These are phyloP conservation scores for Colletotrichum zoysiae DNA, from an alignment of 2,329 filamentous ascomycete genomes.

Conservation along the genomic window DNA sequence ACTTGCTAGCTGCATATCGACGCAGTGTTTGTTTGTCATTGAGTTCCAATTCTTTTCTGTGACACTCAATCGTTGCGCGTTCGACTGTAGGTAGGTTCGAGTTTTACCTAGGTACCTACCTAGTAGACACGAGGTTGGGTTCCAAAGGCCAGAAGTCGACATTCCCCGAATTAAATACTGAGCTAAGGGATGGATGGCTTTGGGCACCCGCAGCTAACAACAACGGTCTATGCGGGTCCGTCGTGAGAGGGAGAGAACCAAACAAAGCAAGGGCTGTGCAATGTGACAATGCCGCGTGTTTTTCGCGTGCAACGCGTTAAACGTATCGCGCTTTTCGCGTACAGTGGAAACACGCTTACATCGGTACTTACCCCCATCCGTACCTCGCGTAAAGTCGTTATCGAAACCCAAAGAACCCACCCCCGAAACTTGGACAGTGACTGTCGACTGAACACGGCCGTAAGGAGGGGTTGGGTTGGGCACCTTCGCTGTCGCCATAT, in stretches of 20 bases:
- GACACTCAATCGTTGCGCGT: neutral
- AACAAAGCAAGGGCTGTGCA: neutral
- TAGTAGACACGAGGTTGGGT: neutral
- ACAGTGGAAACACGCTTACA: neutral
- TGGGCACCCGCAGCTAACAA: neutral
- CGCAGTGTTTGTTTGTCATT: neutral
- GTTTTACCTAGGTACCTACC: neutral
- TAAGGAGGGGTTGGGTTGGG: too few species aligned
- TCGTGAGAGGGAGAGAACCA: neutral
- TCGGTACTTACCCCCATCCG: too few species aligned
- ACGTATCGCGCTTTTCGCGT: constrained; percentile 1
- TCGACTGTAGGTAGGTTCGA: neutral
- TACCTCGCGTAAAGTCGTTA: too few species aligned
- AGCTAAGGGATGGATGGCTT: neutral
- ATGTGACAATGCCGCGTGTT: neutral
- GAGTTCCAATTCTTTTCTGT: neutral
- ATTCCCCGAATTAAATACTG: neutral
- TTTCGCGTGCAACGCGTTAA: neutral
- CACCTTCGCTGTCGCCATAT: too few species aligned
- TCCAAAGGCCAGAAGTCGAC: neutral
- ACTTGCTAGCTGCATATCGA: neutral
- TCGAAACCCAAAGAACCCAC: neutral
- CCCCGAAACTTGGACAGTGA: neutral
- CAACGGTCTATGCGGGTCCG: neutral
- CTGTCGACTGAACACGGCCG: too few species aligned